Evolutionary conservation across 768 basidiomycete genomes (phyloP), one percentile per base, ranked within the genome.

Genomic region (Peribolospora baueri): DNA sequence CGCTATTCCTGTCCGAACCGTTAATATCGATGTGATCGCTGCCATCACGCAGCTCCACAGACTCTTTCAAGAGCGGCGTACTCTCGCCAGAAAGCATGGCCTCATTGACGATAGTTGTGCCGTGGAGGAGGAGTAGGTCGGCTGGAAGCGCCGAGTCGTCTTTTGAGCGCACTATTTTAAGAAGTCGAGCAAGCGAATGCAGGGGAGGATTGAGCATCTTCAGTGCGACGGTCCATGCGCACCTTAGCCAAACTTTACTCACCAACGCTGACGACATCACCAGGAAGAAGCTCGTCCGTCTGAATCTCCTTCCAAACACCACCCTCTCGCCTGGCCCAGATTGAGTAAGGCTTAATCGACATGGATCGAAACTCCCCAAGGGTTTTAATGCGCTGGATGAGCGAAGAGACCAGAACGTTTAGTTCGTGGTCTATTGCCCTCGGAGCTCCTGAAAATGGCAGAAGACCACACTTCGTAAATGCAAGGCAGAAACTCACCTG

Each of bases 81-180:
- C 88, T 93, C 70, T 98, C 93, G 52, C 93, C 93, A 1, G 88
- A 93, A 3, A 98, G 72, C 93, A 98, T 97, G 38, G 93, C 93
- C 67, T 98, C 93, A 66, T 98, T 98, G 60, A 97, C 90, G 62
- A 98, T 97, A 59, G 81, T 82, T 0, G 86, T 84, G 7, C 93
- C 93, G 55, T 80, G 77, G 9, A 95, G 68, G n/a, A 98, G 75
- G 13, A 98, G 76, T 43, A 98, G 76, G 64, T 98, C 91, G 7
- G 87, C 90, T 2, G 91, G 88, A 11, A 93, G 78, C 45, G 79
- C 79, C 0, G 87, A 87, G 67, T 97, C 93, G 10, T 76, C 72
- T 60, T 69, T 69, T 45, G 71, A 69, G 47, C 72, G 71, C 42
- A 67, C 70, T 71, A 59, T 5, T 8, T 25, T 38, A 14, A 48